Evolutionary conservation across 2,329 filamentous ascomycete genomes (phyloP).

Genomic region (Exophiala aquamarina): DNA sequence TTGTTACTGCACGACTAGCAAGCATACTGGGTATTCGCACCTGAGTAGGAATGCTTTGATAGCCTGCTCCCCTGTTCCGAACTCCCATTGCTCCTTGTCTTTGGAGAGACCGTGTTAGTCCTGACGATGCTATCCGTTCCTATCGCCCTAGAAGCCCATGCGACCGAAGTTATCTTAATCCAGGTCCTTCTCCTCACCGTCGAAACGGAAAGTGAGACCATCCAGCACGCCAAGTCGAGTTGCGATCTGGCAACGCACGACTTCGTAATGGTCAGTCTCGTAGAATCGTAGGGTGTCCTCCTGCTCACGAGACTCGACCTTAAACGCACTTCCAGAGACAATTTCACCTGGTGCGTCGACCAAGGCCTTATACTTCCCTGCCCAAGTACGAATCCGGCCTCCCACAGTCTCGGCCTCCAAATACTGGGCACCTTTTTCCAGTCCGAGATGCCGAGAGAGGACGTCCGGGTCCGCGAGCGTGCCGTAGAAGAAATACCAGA

Average conservation of each 20-base stretch:
- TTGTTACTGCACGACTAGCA: too few species aligned
- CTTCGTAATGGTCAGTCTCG: slow-evolving; percentile 42
- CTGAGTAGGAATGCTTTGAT: too few species aligned
- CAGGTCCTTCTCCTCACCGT: slow-evolving; percentile 1
- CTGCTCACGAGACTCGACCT: slow-evolving; percentile 31
- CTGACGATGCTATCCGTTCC: too few species aligned
- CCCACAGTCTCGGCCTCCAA: slow-evolving; percentile 32
- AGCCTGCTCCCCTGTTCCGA: too few species aligned
- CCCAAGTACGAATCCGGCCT: slow-evolving; percentile 37
- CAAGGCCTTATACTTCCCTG: slow-evolving; percentile 41
- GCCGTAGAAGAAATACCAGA: slow-evolving; percentile 48
- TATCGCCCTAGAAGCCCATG: too few species aligned
- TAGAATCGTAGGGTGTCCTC: slow-evolving; percentile 37
- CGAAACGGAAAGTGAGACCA: slow-evolving; percentile 22
- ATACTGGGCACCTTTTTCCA: slow-evolving; percentile 28
- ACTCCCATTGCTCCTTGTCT: too few species aligned
- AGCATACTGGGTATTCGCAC: too few species aligned
- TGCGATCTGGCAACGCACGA: slow-evolving; percentile 36
- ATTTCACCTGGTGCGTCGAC: slow-evolving; percentile 30
- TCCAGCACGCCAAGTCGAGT: slow-evolving; percentile 14
- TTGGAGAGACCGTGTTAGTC: too few species aligned
- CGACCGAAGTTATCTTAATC: too few species aligned
- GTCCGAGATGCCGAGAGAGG: slow-evolving; percentile 34
- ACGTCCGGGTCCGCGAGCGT: slow-evolving; percentile 35
- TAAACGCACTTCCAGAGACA: slow-evolving; percentile 34